Conservation (phyloP, 768 basidiomycete species). For the Trametes villosa region DNA sequence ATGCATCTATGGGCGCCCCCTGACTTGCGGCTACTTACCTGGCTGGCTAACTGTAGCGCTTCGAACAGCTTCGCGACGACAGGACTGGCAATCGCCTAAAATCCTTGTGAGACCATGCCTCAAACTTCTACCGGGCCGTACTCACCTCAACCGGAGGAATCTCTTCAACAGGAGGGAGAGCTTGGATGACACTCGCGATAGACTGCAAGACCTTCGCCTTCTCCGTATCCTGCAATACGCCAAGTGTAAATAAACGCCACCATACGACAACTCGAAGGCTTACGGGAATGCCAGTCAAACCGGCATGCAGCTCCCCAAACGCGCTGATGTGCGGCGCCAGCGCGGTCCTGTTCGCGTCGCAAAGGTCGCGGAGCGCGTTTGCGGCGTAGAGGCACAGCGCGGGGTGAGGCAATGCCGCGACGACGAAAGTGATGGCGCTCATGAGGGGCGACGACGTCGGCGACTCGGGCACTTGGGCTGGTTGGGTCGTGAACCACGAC, state of each 20-base stretch:
- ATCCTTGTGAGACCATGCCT: background rate
- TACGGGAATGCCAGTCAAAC: slow-evolving; percentile 75
- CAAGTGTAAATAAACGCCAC: background rate
- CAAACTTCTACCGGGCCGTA: background rate
- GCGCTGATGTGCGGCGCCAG: slow-evolving; percentile 83
- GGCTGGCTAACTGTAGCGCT: slow-evolving; percentile 56
- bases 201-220: slow-evolving; percentile 90
- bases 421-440: slow-evolving; percentile 69
- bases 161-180: slow-evolving; percentile 76
- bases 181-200: slow-evolving; percentile 92
- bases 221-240: slow-evolving; percentile 67
- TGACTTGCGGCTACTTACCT: slow-evolving; percentile 43
- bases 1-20: background rate
- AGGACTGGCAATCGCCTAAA: slow-evolving; percentile 74
- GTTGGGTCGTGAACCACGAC: slow-evolving; percentile 74
- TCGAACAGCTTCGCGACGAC: slow-evolving; percentile 72
- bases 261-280: slow-evolving; percentile 38
- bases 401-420: slow-evolving; percentile 69
- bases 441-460: slow-evolving; percentile 54
- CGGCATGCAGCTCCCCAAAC: slow-evolving; percentile 83
- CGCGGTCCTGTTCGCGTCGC: slow-evolving; percentile 86
- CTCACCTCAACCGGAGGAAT: slow-evolving; percentile 75
- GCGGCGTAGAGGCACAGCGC: slow-evolving; percentile 73
- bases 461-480: slow-evolving; percentile 31
- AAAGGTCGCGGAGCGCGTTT: slow-evolving; percentile 80